Conservation (phyloP, 129 eudicot species). For the Gnaphalium uliginosum region DNA sequence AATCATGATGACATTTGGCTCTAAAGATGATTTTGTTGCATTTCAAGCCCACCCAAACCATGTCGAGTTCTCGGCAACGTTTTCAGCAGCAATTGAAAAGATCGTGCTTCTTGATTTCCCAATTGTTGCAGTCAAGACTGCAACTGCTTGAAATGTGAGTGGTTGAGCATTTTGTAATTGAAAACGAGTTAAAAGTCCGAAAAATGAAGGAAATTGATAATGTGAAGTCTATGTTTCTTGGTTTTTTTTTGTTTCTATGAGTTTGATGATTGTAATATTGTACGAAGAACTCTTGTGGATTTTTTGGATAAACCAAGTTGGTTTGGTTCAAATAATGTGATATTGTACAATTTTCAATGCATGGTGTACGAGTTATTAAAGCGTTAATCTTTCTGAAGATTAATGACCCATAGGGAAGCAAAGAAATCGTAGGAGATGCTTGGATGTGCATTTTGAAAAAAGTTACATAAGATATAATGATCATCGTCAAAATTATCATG, state of each 20-base stretch:
- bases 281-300: slow-evolving; percentile 14
- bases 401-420: neutral
- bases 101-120: slow-evolving; percentile 89
- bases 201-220: neutral
- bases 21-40: slow-evolving; percentile 67
- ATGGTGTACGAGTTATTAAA: neutral
- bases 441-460: neutral
- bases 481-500: neutral
- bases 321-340: slow-evolving; percentile 23
- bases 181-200: neutral
- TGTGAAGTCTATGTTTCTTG: slow-evolving; percentile 20
- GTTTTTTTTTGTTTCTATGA: slow-evolving; percentile 15
- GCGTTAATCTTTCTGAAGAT: neutral
- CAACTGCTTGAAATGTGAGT: slow-evolving; percentile 12
- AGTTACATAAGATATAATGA: neutral
- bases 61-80: slow-evolving; percentile 57
- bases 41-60: slow-evolving; percentile 68
- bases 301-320: slow-evolving; percentile 30
- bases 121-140: slow-evolving; percentile 54
- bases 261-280: slow-evolving; percentile 18
- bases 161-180: neutral
- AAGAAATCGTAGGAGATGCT: neutral
- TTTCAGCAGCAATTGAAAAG: slow-evolving; percentile 68
- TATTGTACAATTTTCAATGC: slow-evolving; percentile 14
- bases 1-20: slow-evolving; percentile 77